Evolutionary conservation across 1,284 basidiomycete genomes (phyloP), one percentile per base, ranked within the genome.

Genomic region (Moesziomyces globuligerus): DNA sequence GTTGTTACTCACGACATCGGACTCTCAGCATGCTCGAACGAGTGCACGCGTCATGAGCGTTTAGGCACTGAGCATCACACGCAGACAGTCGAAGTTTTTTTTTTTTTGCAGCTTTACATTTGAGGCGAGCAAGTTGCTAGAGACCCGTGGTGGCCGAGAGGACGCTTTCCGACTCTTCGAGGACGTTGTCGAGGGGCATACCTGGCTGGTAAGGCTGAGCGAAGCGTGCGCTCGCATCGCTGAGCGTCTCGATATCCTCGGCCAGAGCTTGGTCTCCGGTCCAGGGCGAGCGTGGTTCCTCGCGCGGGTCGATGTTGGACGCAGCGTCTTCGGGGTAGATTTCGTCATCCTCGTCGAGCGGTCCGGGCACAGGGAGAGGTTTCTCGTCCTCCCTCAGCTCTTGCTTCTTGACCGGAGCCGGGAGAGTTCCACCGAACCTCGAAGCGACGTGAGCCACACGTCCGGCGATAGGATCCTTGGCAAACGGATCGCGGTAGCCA

Each of bases 251-350:
- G 4, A 18, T 24, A 5, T 18, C 28, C 29, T 17, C 15, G 11
- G 26, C n/a, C 29, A 54, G 34, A 8, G 28, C 32, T 2, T 38
- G 15, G 4, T 34, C 11, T 2, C 15, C 29, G 17, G 23, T n/a
- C 42, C 25, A 8, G 17, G 25, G 9, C 38, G 24, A 8, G 7
- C 8, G 4, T 36, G 18, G 42, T 2, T 52, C 54, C 3, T n/a
- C n/a, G n/a, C 34, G n/a, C 3, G 55, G 39, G 34, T 61, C 56
- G 25, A 71, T 66, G 38, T 77, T 76, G 29, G 56, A 64, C 18
- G 68, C 76, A 8, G 76, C 74, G 36, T 78, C 76, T 42, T 78
- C 76, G 1, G 76, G 76, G 38, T 75, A 75, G 36, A 78, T 75
- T 26, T 75, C 74, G 32, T 76, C 76, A 1, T 40, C 26, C 17